phyloP scores from a whole-genome alignment of 2,329 filamentous ascomycete species.

The Alternaria conjuncta region DNA sequence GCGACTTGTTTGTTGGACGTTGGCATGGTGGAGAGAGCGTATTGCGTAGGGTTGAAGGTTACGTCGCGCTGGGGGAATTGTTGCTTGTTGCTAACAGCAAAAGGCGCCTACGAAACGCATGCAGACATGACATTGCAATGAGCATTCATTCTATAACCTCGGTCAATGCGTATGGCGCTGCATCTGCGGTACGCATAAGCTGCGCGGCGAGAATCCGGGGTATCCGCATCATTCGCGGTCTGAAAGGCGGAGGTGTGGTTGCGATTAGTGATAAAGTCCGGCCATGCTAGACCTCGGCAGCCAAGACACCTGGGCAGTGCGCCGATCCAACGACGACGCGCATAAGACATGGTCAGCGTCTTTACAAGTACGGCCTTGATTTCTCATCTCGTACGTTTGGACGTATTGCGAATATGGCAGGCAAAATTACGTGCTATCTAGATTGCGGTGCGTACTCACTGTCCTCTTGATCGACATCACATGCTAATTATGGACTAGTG shows the following conservation, averaged over 20 bases:
- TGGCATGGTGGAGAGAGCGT: constrained; percentile 9
- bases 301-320: constrained; percentile 17
- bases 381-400: constrained; percentile 17
- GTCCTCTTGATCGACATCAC: neutral
- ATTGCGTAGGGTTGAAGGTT: neutral
- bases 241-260: neutral
- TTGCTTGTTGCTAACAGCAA: neutral
- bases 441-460: constrained; percentile 65
- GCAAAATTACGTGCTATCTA: constrained; percentile 70
- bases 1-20: constrained; percentile 61
- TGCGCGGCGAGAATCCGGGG: constrained; percentile 4
- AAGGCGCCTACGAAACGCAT: neutral
- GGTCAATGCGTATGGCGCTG: neutral
- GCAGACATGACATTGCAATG: neutral
- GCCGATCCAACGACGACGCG: constrained; percentile 3
- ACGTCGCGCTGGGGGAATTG: neutral
- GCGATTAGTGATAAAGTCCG: constrained; percentile 30
- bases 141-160: constrained; percentile 1
- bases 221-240: constrained; percentile 1
- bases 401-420: constrained; percentile 56
- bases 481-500: constrained; percentile 54
- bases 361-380: neutral
- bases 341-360: neutral
- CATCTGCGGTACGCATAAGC: neutral
- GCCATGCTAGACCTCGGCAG: constrained; percentile 31